Base-by-base conservation (phyloP, 2,329 filamentous ascomycete species). In the Neonectria neomacrospora region DNA sequence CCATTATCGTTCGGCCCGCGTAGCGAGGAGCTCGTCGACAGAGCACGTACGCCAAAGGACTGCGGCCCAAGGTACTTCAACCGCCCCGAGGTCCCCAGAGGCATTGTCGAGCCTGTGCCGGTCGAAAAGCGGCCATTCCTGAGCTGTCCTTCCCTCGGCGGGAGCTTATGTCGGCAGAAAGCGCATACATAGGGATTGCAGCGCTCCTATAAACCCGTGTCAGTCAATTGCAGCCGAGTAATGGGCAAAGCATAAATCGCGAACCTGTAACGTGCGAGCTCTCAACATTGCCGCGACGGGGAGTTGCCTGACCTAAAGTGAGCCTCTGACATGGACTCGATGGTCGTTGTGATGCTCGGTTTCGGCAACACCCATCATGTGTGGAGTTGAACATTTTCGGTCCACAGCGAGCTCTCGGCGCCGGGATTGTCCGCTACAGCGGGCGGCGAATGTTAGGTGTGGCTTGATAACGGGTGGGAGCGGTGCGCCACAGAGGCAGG, bases 131-230 rank as follows among this genome's bases (percentile, higher is more conserved):
- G 47, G 53, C 68, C 59, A 64, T 69, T 57, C 61, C 56, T 58
- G 42, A 60, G 41, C 50, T 64, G 66, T 48, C 58, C 58, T 53
- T 58, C 59, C 34, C 61, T 67, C 26, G 69, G 61, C 54, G 69
- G 67, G 55, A 74, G 69, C 67, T 71, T 73, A 57, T 75, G 74
- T 63, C 75, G 78, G 70, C 80, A 82, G 69, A 75, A 71, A 52
- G 77, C 73, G 77, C 80, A 82, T 54, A 82, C 74, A 71, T 80
- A 81, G 53, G 76, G 73, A 72, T 76, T 75, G 68, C 74, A 71
- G 64, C 74, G 78, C 70, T 76, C 74, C 80, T 81, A 55, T 20
- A 59, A 7, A 42, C 55, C 34, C 48, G 45, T 54, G 57, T 66
- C 11, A 55, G 47, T 67, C 39, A 51, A 51, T 58, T 57, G 39